Conservation (phyloP, 371 early-diverging fungal genomes). For the Mortierella sp. region DNA sequence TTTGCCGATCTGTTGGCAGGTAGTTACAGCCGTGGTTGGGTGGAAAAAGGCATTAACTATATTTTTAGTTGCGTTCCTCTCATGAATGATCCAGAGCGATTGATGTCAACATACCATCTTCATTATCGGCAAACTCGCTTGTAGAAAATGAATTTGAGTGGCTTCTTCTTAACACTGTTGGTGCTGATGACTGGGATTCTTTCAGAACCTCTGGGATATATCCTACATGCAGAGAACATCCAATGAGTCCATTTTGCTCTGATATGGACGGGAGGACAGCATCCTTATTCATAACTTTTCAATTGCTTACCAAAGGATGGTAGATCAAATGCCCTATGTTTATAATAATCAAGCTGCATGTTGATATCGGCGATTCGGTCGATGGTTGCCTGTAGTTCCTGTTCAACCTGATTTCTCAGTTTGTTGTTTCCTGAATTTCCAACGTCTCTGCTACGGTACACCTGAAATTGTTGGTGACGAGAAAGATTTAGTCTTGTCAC, state of each 20-base stretch:
- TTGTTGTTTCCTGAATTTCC: conserved; percentile 45
- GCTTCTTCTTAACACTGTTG: conserved; percentile 33
- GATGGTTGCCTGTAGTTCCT: conserved; percentile 38
- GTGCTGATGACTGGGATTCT: conserved; percentile 36
- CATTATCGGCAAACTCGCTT: conserved; percentile 54
- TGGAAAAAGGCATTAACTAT: neutral
- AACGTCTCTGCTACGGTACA: conserved; percentile 42
- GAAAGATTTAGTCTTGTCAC: neutral
- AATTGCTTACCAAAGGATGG: conserved; percentile 40
- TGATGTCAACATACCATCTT: conserved; percentile 34
- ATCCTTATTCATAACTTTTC: neutral
- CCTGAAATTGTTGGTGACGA: conserved; percentile 15
- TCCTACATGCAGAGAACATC: conserved; percentile 4
- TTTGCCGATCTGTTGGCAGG: conserved; percentile 39
- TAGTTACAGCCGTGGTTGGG: neutral
- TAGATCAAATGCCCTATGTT: conserved; percentile 51
- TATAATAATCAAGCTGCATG: conserved; percentile 45
- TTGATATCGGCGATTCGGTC: conserved; percentile 43
- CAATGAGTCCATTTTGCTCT: neutral
- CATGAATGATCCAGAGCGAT: too few species aligned
- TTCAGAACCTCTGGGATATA: conserved; percentile 43
- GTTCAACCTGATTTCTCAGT: conserved; percentile 44
- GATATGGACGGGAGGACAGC: neutral
- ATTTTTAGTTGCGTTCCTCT: neutral
- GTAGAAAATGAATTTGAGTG: conserved; percentile 56